Evolutionary conservation across 768 basidiomycete species (phyloP).

Genomic region (Terana coerulea): DNA sequence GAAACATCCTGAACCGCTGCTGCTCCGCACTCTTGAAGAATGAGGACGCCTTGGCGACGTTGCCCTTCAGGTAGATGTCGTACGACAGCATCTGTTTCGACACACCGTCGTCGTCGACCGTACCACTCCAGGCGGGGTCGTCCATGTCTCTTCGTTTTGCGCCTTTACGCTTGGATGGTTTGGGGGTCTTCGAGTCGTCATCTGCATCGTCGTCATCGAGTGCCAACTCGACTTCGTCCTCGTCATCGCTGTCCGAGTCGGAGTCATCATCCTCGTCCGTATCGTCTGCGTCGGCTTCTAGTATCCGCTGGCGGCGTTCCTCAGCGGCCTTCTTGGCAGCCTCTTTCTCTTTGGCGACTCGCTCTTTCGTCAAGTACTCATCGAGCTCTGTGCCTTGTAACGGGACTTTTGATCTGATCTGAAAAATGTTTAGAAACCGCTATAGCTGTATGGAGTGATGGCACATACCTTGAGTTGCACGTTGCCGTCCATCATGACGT

Average conservation of each 20-base stretch:
- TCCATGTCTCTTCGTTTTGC: slow-evolving; percentile 43
- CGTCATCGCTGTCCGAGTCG: slow-evolving; percentile 61
- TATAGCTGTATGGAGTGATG: background rate
- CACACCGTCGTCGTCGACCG: slow-evolving; percentile 69
- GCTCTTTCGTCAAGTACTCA: slow-evolving; percentile 70
- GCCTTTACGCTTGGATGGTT: slow-evolving; percentile 38
- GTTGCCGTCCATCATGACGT: slow-evolving; percentile 74
- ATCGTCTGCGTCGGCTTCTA: slow-evolving; percentile 87
- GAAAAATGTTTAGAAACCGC: slow-evolving; percentile 11
- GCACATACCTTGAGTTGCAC: slow-evolving; percentile 60
- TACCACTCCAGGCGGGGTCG: slow-evolving; percentile 54
- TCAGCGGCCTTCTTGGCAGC: slow-evolving; percentile 82
- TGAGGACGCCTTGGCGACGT: slow-evolving; percentile 78
- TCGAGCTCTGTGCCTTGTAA: slow-evolving; percentile 88
- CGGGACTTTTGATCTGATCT: slow-evolving; percentile 90
- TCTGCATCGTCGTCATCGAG: slow-evolving; percentile 31
- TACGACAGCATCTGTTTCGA: slow-evolving; percentile 79
- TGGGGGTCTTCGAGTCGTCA: slow-evolving; percentile 46
- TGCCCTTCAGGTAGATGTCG: slow-evolving; percentile 97
- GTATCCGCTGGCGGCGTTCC: slow-evolving; percentile 78
- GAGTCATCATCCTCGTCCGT: slow-evolving; percentile 65
- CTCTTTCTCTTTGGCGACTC: slow-evolving; percentile 74
- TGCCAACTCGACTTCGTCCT: slow-evolving; percentile 54
- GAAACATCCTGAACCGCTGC: slow-evolving; percentile 95
- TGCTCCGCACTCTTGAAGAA: slow-evolving; percentile 80